A percentile compares a stretch with the other conserved stretches of the same genome.
Evolutionary conservation across 345 rosid species (phyloP).

Genomic region (Aquilaria yunnanensis): DNA sequence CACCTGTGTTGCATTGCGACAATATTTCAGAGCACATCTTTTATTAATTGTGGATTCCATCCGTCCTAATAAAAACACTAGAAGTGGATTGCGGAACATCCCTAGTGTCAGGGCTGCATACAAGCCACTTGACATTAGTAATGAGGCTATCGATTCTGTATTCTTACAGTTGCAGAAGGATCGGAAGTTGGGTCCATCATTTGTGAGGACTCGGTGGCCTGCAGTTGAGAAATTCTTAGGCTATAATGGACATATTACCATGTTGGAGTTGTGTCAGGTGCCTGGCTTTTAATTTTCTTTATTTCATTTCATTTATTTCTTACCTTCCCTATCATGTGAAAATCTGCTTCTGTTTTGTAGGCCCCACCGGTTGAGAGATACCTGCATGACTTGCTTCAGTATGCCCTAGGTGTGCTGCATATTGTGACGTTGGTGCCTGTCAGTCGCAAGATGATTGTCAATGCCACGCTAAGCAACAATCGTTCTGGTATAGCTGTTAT

Average conservation of each 20-base stretch:
- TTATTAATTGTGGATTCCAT: slow-evolving; percentile 84
- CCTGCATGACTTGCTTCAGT: slow-evolving; percentile 92
- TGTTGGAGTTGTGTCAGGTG: slow-evolving; percentile 97
- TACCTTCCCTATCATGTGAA: background rate
- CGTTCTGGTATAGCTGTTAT: slow-evolving; percentile 90
- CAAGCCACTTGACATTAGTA: slow-evolving; percentile 95
- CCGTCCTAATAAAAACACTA: slow-evolving; percentile 76
- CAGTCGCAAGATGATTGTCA: slow-evolving; percentile 86
- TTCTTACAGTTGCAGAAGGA: slow-evolving; percentile 94
- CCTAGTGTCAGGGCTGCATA: slow-evolving; percentile 83
- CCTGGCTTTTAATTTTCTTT: slow-evolving; percentile 5
- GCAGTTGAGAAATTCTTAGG: slow-evolving; percentile 72
- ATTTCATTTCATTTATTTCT: slow-evolving; percentile 13
- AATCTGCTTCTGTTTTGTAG: slow-evolving; percentile 27
- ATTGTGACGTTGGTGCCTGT: slow-evolving; percentile 74
- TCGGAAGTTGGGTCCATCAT: slow-evolving; percentile 85
- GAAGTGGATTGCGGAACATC: slow-evolving; percentile 60
- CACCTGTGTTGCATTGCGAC: slow-evolving; percentile 90
- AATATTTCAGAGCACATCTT: slow-evolving; percentile 95
- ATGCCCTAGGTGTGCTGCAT: slow-evolving; percentile 96
- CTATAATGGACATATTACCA: slow-evolving; percentile 77
- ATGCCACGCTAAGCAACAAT: slow-evolving; percentile 77
- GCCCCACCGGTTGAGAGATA: slow-evolving; percentile 97
- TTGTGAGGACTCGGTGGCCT: slow-evolving; percentile 86
- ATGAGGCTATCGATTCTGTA: slow-evolving; percentile 92